Evolutionary conservation across 169 alveolate species (phyloP), one percentile per base, ranked within the genome.

Genomic region (Cryptosporidium felis): DNA sequence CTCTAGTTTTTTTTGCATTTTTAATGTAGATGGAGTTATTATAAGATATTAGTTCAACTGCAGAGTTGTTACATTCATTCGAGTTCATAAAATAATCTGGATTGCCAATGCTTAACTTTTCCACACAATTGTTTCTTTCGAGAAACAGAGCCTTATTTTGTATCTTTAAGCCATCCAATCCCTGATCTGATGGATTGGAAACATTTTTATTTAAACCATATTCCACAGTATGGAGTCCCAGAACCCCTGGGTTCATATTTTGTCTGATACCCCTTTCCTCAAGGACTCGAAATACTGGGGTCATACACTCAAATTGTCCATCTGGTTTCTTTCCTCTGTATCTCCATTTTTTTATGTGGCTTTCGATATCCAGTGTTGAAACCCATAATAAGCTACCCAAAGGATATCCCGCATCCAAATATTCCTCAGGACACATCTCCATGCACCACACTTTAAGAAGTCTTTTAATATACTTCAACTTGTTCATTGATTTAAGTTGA

Each of bases 361-460:
- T 74, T 41, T 74, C 85, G 8, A 74, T 74, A 53, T 74, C 85
- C 36, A 74, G 21, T 18, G 85, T 74, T 53, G 85, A 74, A 0
- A 74, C 85, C 85, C 85, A 74, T 12, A 74, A 38, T 26, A 74
- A 74, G 56, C 85, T 74, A 38, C 85, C 85, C 9, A 56, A 42
- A 51, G 85, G 85, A 36, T 74, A 74, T 32, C 85, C 85, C 56
- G 74, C 85, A 36, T 74, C 85, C 41, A 74, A 56, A 53, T 74
- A 74, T 5, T 51, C 85, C 41, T 74, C 85, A 1, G 85, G 85
- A 5, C 85, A 74, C 85, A 74, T 74, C 12, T 74, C 85, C 85
- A 74, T 74, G 40, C 85, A 74, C 85, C 85, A 74, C 34, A 74
- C 85, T 45, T 74, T 74, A 1, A 74, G 41, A 21, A 74, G 67